These are phyloP conservation scores for Gossypium davidsonii DNA, from an alignment of 441 rosid genomes.

Conservation along the genomic window DNA sequence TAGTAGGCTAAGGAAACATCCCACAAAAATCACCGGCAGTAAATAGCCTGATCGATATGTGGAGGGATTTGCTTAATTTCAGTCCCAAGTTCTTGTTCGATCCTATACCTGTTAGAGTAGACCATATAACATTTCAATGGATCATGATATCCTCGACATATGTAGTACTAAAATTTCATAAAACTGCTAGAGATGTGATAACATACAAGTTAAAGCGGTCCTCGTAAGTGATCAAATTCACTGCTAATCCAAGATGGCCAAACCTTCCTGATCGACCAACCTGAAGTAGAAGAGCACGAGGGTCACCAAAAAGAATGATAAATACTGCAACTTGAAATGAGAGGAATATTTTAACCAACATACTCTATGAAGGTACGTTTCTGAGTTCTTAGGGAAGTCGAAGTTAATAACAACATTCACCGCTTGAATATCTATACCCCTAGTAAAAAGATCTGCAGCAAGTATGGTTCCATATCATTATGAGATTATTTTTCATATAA, in stretches of 20 bases:
- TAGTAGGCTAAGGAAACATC: slow-evolving; percentile 15
- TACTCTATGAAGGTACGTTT: slow-evolving; percentile 98
- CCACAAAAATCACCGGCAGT: slow-evolving; percentile 58
- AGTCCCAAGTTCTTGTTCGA: slow-evolving; percentile 98
- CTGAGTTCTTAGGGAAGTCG: slow-evolving; percentile 91
- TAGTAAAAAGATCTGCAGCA: slow-evolving; percentile 77
- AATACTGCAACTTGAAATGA: not conserved
- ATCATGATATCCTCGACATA: not conserved
- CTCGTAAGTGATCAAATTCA: slow-evolving; percentile 92
- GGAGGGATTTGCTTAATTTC: slow-evolving; percentile 99
- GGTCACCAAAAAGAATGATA: not conserved
- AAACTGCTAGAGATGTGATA: not conserved
- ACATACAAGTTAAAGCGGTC: slow-evolving; percentile 94
- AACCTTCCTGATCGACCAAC: slow-evolving; percentile 99
- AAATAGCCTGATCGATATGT: slow-evolving; percentile 90
- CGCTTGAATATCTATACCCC: slow-evolving; percentile 98
- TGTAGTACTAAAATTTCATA: not conserved
- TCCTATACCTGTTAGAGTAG: slow-evolving; percentile 67
- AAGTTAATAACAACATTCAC: slow-evolving; percentile 97
- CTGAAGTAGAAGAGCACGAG: slow-evolving; percentile 26
- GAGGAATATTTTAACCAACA: slow-evolving; percentile 18
- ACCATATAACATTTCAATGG: not conserved
- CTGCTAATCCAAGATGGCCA: slow-evolving; percentile 98
- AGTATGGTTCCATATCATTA: slow-evolving; percentile 12
- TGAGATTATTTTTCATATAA: slow-evolving; percentile 12